Conservation (phyloP, 2,329 filamentous ascomycete species). For the Aureobasidium uvarum region DNA sequence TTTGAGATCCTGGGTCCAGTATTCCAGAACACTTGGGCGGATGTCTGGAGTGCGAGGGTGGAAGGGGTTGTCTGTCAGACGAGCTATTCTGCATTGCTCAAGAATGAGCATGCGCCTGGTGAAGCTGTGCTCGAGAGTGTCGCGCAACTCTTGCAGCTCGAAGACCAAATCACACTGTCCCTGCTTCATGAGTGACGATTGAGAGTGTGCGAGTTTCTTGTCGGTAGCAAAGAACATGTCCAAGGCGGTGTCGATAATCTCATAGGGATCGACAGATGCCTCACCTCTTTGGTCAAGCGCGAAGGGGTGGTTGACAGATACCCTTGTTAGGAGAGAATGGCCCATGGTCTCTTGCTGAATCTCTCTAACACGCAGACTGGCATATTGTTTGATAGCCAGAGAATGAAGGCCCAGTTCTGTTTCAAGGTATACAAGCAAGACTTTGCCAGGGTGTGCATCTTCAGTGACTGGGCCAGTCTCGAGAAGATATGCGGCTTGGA, state of each 20-base stretch:
- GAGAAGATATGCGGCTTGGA: slow-evolving; percentile 36
- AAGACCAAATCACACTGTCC: slow-evolving; percentile 40
- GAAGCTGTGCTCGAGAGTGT: slow-evolving; percentile 35
- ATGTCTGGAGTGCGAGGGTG: slow-evolving; percentile 19
- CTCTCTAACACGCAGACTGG: slow-evolving; percentile 39
- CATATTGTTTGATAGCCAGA: slow-evolving; percentile 36
- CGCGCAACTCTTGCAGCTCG: slow-evolving; percentile 38
- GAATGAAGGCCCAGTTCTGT: slow-evolving; percentile 38
- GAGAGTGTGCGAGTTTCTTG: slow-evolving; percentile 37
- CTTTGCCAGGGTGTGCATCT: slow-evolving; percentile 37
- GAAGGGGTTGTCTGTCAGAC: slow-evolving; percentile 33
- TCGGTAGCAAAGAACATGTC: slow-evolving; percentile 37
- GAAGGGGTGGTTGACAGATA: slow-evolving; percentile 36
- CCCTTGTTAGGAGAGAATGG: slow-evolving; percentile 37
- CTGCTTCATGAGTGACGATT: slow-evolving; percentile 35
- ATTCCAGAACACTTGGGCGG: slow-evolving; percentile 32
- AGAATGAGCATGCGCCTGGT: slow-evolving; percentile 37
- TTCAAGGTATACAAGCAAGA: slow-evolving; percentile 39
- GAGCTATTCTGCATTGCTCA: slow-evolving; percentile 37
- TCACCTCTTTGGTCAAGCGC: slow-evolving; percentile 28
- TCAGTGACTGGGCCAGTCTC: slow-evolving; percentile 30
- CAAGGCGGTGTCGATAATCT: slow-evolving; percentile 34
- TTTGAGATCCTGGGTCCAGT: slow-evolving; percentile 34
- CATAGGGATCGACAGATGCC: slow-evolving; percentile 33
- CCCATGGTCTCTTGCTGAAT: slow-evolving; percentile 41